phyloP scores from a whole-genome alignment of 1,284 basidiomycete species.

The Chalciporus sp. region DNA sequence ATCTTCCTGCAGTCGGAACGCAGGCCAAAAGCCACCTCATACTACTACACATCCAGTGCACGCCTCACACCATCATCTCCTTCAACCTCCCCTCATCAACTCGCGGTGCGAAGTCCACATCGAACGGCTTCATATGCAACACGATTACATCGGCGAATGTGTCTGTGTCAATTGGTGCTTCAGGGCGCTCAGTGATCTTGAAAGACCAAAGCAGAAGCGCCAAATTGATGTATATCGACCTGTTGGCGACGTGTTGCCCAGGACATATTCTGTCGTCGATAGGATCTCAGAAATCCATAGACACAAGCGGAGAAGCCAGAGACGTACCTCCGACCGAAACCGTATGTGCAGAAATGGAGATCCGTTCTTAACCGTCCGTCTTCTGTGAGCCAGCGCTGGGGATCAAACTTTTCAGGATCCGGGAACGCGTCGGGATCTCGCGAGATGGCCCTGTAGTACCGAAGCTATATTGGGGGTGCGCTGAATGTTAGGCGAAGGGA shows the following conservation, averaged over 20 bases:
- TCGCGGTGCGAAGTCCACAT: conserved; percentile 8
- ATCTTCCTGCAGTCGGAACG: too few species aligned
- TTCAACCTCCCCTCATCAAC: conserved; percentile 5
- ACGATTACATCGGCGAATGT: conserved; percentile 16
- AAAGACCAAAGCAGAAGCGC: conserved; percentile 40
- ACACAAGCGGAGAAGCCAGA: conserved; percentile 2
- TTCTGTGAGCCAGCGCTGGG: conserved; percentile 38
- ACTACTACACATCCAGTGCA: not conserved
- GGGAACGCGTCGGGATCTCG: conserved; percentile 13
- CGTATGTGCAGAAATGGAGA: conserved; percentile 36
- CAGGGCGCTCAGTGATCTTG: conserved; percentile 34
- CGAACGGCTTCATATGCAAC: conserved; percentile 7
- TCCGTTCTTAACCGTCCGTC: conserved; percentile 34
- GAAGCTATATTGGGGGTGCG: not conserved
- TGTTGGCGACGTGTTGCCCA: conserved; percentile 33
- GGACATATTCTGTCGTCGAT: conserved; percentile 13
- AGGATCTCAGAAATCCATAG: too few species aligned
- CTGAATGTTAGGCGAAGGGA: not conserved
- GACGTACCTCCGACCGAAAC: conserved; percentile 40
- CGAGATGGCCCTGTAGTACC: conserved; percentile 12
- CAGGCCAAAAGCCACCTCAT: too few species aligned
- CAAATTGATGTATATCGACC: conserved; percentile 40
- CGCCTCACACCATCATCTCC: conserved; percentile 9
- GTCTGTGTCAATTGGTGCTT: conserved; percentile 33
- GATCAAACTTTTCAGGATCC: conserved; percentile 39